Base-by-base conservation (phyloP, 2,329 filamentous ascomycete species). In the Akanthomyces lecanii region DNA sequence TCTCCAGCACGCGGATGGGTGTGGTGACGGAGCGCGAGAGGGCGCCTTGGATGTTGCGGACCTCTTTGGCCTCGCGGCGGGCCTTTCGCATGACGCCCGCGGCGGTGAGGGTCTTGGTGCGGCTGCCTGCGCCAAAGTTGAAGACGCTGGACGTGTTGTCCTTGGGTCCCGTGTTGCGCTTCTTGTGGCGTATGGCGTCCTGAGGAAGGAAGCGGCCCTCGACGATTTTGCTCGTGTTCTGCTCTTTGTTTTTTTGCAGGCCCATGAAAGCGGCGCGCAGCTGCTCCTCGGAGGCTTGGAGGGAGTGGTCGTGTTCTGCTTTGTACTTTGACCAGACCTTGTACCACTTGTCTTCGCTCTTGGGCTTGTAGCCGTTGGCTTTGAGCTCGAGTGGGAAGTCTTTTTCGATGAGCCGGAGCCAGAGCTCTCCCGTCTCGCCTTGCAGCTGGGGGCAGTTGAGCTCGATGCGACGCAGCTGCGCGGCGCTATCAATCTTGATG, bases 381-480 rank as follows among this genome's bases (percentile, higher is more conserved):
- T 87, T 80, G 66, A 77, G 76, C 74, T 86, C 88, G 62, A 85
- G 78, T 2, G 87, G 86, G 65, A 97, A 90, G 69, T 97, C 87
- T 54, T 87, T 85, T 58, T 85, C 83, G 74, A 98, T 95, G 70
- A 97, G 84, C 33, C 85, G 83, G 48, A 86, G 76, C 94, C 94
- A 97, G 65, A 94, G 79, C 68, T 92, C 89, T 23, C 79, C 82
- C 45, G 87, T 87, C 62, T 89, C 81, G 44, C 86, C 85, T 65
- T 84, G 80, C 58, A 97, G 82, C 66, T 96, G 91, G 0, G 92
- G 90, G 5, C 88, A 93, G 71, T 87, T 86, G 57, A 82, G 65
- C 76, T 97, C 93, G 64, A 97, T 82, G 63, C 82, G 71, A 69
- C 85, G 88, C 38, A 98, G 85, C 73, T 96, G 92, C 51, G 83